Evolutionary conservation across 1,284 basidiomycete genomes (phyloP), one percentile per base, ranked within the genome.

Genomic region (Marasmius oreades): DNA sequence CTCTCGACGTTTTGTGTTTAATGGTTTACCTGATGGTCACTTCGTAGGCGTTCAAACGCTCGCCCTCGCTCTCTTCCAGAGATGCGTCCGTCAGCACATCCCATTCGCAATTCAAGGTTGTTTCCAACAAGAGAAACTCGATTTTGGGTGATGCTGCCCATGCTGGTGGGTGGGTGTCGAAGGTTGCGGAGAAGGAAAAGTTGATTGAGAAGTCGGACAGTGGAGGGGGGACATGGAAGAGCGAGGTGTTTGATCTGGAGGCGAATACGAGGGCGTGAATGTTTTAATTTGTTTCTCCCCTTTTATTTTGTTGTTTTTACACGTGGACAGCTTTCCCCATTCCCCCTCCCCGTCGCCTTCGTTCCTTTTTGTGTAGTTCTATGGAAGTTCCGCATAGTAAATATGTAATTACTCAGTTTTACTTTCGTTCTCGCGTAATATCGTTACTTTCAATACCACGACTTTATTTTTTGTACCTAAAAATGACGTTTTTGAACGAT

Each of bases 21-120:
- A n/a, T 24, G 46, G 14, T 48, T 46, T 31, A 44, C 52, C 23
- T 51, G 58, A 12, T 36, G n/a, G 3, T 34, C 26, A n/a, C 26
- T 7, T n/a, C 59, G 16, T 51, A 85, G 81, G 57, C 85, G 51
- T 87, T 87, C 70, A 76, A 80, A 67, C 73, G 75, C 28, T 82
- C 81, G 0, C 83, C 85, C 54, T 72, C 73, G 12, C 31, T 52
- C 64, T 67, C 12, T 58, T 74, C 71, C 64, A 66, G 66, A 58
- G 70, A 67, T 70, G 70, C 64, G 63, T 70, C 78, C 2, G 16
- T 50, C 24, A 70, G 77, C 60, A 78, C 73, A 67, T 69, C 39
- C 22, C n/a, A 74, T 58, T 82, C 85, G 22, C 85, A 88, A 62
- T 89, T 92, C 77, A 90, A 88, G 71, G 77, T 90, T 26, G 84